Base-by-base conservation (phyloP, 2,329 filamentous ascomycete genomes). In the Aspergillus transmontanensis region DNA sequence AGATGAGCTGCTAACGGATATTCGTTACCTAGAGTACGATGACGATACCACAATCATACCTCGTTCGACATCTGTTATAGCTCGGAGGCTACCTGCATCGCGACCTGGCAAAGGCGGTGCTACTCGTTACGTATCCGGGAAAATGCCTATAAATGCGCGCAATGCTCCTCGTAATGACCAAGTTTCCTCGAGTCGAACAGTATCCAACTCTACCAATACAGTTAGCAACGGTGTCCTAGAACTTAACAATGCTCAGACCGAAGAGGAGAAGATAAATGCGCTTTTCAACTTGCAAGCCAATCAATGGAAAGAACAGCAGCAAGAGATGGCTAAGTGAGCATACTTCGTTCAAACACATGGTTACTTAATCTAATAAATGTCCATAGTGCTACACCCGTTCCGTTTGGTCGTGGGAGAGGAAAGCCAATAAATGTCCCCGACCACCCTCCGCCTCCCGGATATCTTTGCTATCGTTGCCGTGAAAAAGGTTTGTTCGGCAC, bases 21-120 rank as follows among this genome's bases (percentile, higher is more conserved):
- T 55, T 63, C 69, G 60, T 82, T 67, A 60, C 19, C 30, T 73
- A 97, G 95, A 96, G 80, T 98, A 98, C 75, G 92, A 97, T 71
- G 95, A 99, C 82, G 95, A 99, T 76, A 98, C 95, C 0, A 92
- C 91, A n/a, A 94, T 97, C 71, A 97, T 99, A 59, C 92, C 94
- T 51, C 91, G 95, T 72, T 96, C 95, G 21, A 97, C 94, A 2
- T 96, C 93, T 0, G 93, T 99, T 62, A 90, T 97, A 69, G 95
- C 94, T 46, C 89, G 92, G 64, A 89, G 95, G 65, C 85, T 95
- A 66, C 95, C 95, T 3, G 92, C 95, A 7, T 83, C 87, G 58
- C 93, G 94, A 73, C 90, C 90, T 55, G 95, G 95, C 34, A 93
- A 93, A 67, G 96, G 95, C 58, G 88, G 92, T 68, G 96, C 95